Conservation (phyloP, 2,329 filamentous ascomycete genomes). For the Annulohypoxylon truncatum region DNA sequence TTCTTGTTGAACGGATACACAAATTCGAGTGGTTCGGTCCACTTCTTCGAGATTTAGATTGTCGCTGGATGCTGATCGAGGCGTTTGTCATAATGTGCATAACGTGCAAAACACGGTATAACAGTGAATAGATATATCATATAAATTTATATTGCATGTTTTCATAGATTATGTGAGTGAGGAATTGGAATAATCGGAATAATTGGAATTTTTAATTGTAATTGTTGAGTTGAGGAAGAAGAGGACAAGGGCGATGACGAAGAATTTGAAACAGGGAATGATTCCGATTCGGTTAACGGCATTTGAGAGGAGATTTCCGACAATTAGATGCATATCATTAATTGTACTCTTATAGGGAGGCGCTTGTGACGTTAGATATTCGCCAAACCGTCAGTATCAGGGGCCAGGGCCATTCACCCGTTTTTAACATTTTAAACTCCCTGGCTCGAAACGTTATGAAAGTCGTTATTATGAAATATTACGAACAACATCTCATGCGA, state of each 20-base stretch:
- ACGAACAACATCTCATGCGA: neutral
- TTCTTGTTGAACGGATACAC: neutral
- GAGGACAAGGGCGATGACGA: conserved; percentile 3
- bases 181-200: neutral
- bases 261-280: neutral
- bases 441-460: neutral
- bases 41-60: conserved; percentile 1
- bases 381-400: neutral
- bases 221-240: neutral
- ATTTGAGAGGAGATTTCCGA: neutral
- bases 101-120: neutral
- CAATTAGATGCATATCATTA: neutral
- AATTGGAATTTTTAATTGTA: neutral
- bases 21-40: neutral
- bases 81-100: neutral
- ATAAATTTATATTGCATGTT: neutral
- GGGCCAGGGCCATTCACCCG: conserved; percentile 9
- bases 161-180: neutral
- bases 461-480: neutral
- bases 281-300: conserved; percentile 7
- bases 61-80: neutral
- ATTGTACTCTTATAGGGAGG: neutral
- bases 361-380: conserved; percentile 5
- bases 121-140: neutral
- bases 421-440: conserved; percentile 14